Evolutionary conservation across 257 asterid genomes (phyloP), one percentile per base, ranked within the genome.

Genomic region (Schizonepeta tenuifolia): DNA sequence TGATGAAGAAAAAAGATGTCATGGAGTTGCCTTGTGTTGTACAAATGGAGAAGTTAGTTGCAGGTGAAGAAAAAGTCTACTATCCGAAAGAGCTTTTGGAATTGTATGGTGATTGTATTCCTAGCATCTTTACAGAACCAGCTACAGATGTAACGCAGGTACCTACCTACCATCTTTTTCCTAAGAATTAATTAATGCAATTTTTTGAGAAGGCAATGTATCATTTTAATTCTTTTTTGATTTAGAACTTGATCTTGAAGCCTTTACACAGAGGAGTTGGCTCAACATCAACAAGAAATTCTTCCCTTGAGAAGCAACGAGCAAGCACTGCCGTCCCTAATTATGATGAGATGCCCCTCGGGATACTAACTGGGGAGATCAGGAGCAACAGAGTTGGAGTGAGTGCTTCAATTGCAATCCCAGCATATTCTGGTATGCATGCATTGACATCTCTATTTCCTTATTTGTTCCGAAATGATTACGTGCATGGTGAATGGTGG

Each of bases 21-120:
- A 85, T 86, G 91, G 92, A 84, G 49, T 80, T 93, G 67, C 98
- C 98, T 77, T 90, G 94, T 28, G 31, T 82, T 58, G 91, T 87
- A 18, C 83, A 86, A 72, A 46, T 77, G 68, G 93, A 86, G 61
- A 85, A 80, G 75, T 77, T 86, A 74, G 57, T 81, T 63, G 44
- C 70, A 7, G 68, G 69, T 62, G 85, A 79, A 53, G 68, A 75
- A 70, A 80, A 83, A 72, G 83, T 89, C 38, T 75, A 93, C 78
- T 89, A 81, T 75, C 94, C 98, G 26, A 60, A 80, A 31, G 82
- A 88, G 26, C 91, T 91, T 72, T 26, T 91, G 78, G 86, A 87
- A 71, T 46, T 79, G 47, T 91, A 35, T 7, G 9, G 9, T 35
- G 40, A 35, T 35, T 7, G 9, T 35, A 35, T 6, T 5, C 7